Base-by-base conservation (phyloP, 495 filamentous ascomycete species). In the Talaromyces ruber region DNA sequence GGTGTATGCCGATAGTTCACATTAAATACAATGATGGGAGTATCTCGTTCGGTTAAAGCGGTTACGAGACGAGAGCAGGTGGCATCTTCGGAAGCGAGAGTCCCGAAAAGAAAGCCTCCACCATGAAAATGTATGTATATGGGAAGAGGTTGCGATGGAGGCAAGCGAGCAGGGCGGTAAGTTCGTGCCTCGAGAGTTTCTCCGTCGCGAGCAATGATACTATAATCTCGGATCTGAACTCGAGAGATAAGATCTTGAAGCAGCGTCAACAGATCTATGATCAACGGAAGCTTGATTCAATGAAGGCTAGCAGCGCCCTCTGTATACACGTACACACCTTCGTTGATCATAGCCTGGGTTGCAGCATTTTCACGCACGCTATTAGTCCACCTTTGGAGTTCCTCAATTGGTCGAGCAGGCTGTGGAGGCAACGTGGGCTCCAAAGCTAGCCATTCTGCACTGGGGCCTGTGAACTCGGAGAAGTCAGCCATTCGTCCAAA, bases 41-140 rank as follows among this genome's bases (percentile, higher is more conserved):
- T 16, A 4, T 14, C 34, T 39, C 34, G 34, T 4, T 39, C 34
- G 34, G 12, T 14, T 1, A 39, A 4, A 16, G 34, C 16, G 16
- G 66, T 66, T 22, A 82, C 64, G 55, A 77, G 73, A 14, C 34
- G 34, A 25, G 74, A 66, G 64, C 79, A 81, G 58, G 64, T 72
- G 9, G 73, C 73, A 51, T 82, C 75, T 65, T 83, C 81, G 30
- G 79, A 74, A 22, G 67, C 56, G 8, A 80, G 66, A 0, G 69
- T 73, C 28, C 80, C 80, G 29, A 77, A 72, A 22, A 81, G 58
- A 32, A 74, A 81, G 1, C 80, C 81, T 16, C 81, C 81, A 14
- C 80, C 80, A 65, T 83, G 80, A 32, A 77, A 69, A 63, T 81
- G 74, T 32, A 83, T 64, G 59, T 78, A 79, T 14, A 77, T 66